These are phyloP conservation scores for Rutstroemia sp. DNA, from an alignment of 2,329 filamentous ascomycete genomes.

Conservation along the genomic window DNA sequence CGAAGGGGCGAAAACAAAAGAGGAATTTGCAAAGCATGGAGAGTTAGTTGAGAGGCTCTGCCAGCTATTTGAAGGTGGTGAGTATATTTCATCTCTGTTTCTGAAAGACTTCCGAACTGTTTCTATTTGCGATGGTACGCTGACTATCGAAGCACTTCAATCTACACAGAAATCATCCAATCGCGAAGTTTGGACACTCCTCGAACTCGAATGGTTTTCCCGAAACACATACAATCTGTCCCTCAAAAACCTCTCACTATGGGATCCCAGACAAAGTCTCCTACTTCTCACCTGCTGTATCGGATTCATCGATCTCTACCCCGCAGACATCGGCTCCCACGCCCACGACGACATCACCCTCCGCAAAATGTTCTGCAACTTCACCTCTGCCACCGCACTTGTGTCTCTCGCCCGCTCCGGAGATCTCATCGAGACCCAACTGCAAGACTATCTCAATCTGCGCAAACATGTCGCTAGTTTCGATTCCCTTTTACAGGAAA, in stretches of 20 bases:
- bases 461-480: constrained; percentile 56
- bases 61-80: constrained; percentile 43
- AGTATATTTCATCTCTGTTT: constrained; percentile 1
- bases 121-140: background rate
- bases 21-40: background rate
- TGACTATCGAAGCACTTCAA: constrained; percentile 18
- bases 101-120: too few relatives aligned
- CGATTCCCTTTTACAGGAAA: constrained; percentile 37
- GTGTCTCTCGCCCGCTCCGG: constrained; percentile 45
- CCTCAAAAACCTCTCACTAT: constrained; percentile 50
- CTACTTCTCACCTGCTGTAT: constrained; percentile 50
- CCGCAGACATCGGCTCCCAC: constrained; percentile 36
- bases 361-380: constrained; percentile 63
- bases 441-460: constrained; percentile 54
- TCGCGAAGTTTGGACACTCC: constrained; percentile 42
- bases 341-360: constrained; percentile 43
- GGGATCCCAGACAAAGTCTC: constrained; percentile 46
- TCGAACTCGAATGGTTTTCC: constrained; percentile 78
- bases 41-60: constrained; percentile 43
- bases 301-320: constrained; percentile 44
- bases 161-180: constrained; percentile 36
- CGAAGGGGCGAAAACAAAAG: constrained; percentile 18
- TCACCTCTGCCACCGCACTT: constrained; percentile 49
- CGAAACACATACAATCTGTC: constrained; percentile 75
- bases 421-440: constrained; percentile 41